These are phyloP conservation scores for Clarireedia homoeocarpa DNA, from an alignment of 2,329 filamentous ascomycete species.

Conservation along the genomic window DNA sequence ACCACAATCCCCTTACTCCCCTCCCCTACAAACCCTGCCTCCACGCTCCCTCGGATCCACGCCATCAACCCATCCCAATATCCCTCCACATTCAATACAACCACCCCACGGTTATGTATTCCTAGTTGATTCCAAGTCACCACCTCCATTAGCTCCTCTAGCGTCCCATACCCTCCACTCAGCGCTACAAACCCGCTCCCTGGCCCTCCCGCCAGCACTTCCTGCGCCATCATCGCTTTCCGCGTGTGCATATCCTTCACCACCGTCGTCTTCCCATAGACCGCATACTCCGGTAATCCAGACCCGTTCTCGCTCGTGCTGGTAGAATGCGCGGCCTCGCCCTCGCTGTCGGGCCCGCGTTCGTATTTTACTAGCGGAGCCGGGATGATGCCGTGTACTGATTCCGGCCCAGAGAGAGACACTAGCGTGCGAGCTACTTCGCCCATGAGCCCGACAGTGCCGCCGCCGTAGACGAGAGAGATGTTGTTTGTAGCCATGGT, in stretches of 20 bases:
- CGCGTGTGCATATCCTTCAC: slow-evolving; percentile 95
- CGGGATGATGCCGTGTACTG: slow-evolving; percentile 92
- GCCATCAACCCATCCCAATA: slow-evolving; percentile 84
- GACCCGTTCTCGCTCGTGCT: slow-evolving; percentile 20
- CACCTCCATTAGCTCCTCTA: slow-evolving; percentile 91
- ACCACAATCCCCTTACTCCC: slow-evolving; percentile 70
- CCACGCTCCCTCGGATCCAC: slow-evolving; percentile 72
- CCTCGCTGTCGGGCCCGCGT: slow-evolving; percentile 51
- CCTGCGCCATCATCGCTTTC: slow-evolving; percentile 87
- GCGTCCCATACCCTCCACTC: slow-evolving; percentile 83
- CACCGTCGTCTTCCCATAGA: slow-evolving; percentile 79
- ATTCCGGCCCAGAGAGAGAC: slow-evolving; percentile 66
- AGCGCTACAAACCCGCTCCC: slow-evolving; percentile 87
- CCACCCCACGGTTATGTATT: slow-evolving; percentile 74
- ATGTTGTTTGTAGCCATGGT: slow-evolving; percentile 71
- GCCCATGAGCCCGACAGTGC: slow-evolving; percentile 92
- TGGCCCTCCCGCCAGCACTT: slow-evolving; percentile 72
- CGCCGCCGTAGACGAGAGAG: slow-evolving; percentile 86
- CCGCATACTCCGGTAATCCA: slow-evolving; percentile 33
- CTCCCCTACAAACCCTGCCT: slow-evolving; percentile 66
- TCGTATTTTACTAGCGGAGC: slow-evolving; percentile 75
- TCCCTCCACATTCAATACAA: slow-evolving; percentile 78
- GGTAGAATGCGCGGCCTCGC: neutral
- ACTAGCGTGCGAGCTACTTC: slow-evolving; percentile 84
- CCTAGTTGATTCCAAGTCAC: slow-evolving; percentile 95